phyloP scores from a whole-genome alignment of 352 stramenopile species.

The Phytophthora uliginosa region DNA sequence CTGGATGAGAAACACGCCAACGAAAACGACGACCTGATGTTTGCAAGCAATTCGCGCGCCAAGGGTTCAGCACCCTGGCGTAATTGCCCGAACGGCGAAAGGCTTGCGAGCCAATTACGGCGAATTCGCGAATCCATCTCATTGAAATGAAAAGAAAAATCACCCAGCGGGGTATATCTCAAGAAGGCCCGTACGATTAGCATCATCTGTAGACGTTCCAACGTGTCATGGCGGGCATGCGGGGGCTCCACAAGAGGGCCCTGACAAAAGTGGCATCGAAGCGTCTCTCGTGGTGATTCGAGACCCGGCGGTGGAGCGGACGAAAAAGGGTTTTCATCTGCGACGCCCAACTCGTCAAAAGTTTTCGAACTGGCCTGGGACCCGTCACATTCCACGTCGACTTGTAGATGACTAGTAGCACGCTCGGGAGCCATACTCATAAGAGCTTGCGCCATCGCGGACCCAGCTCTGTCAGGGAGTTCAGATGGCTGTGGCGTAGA shows the following conservation, averaged over 20 bases:
- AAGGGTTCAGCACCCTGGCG: background rate
- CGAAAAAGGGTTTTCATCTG: background rate
- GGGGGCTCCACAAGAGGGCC: background rate
- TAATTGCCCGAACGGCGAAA: background rate
- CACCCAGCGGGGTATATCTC: background rate
- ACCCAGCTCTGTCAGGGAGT: background rate
- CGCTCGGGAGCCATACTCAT: background rate
- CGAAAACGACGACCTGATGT: conserved; percentile 1
- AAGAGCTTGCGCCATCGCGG: background rate
- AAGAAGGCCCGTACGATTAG: conserved; percentile 8
- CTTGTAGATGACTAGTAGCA: background rate
- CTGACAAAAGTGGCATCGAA: conserved; percentile 5
- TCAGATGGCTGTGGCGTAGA: background rate
- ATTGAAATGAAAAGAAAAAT: conserved; percentile 18
- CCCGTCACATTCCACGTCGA: background rate
- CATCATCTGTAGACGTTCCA: conserved; percentile 2
- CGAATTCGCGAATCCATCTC: conserved; percentile 10
- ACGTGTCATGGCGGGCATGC: background rate
- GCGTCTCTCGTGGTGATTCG: background rate
- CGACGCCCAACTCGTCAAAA: background rate
- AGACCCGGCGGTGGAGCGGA: background rate
- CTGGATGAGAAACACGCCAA: background rate
- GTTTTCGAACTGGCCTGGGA: background rate
- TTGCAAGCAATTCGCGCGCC: background rate
- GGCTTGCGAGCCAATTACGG: background rate